These are phyloP conservation scores for Rhodotorula mucilaginosa DNA, from an alignment of 1,284 basidiomycete species.

Conservation along the genomic window DNA sequence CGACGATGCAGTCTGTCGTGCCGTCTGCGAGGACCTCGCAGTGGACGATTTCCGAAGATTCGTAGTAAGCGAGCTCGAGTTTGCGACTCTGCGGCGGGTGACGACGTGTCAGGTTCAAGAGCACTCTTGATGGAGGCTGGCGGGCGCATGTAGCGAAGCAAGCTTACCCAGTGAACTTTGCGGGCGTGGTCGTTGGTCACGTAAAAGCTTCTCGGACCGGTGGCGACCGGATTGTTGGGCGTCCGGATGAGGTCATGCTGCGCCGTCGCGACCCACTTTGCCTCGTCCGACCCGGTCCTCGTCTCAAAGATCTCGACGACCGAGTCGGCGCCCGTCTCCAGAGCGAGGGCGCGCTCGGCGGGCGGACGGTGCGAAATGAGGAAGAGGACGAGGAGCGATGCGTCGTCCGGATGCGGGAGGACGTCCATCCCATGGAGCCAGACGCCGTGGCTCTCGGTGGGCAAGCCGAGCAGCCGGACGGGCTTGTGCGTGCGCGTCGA, in stretches of 20 bases:
- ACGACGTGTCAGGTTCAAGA: no score
- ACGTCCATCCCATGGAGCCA: slow-evolving; percentile 71
- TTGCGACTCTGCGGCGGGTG: no score
- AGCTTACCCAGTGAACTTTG: slow-evolving; percentile 55
- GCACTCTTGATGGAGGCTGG: neutral
- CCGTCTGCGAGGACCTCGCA: slow-evolving; percentile 21
- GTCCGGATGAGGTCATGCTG: slow-evolving; percentile 60
- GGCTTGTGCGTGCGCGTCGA: slow-evolving; percentile 3
- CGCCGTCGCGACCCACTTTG: slow-evolving; percentile 62
- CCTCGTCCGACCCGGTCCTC: slow-evolving; percentile 51
- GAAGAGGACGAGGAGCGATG: slow-evolving; percentile 62
- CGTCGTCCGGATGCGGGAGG: slow-evolving; percentile 57
- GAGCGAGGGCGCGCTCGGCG: slow-evolving; percentile 48
- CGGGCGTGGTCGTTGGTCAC: slow-evolving; percentile 65
- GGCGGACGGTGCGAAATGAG: slow-evolving; percentile 65
- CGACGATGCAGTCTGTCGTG: slow-evolving; percentile 26
- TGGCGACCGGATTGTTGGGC: slow-evolving; percentile 68
- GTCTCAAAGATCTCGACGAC: slow-evolving; percentile 69
- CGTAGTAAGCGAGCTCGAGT: slow-evolving; percentile 17
- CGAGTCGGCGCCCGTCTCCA: slow-evolving; percentile 65
- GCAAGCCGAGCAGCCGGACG: slow-evolving; percentile 14
- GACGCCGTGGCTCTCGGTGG: slow-evolving; percentile 44
- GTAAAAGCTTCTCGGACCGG: slow-evolving; percentile 56
- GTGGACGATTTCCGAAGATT: slow-evolving; percentile 34
- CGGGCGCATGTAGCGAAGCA: neutral